A percentile compares a stretch with the other conserved stretches of the same genome.
phyloP scores from a whole-genome alignment of 108 stramenopile genomes.

The Nitzschia putrida region DNA sequence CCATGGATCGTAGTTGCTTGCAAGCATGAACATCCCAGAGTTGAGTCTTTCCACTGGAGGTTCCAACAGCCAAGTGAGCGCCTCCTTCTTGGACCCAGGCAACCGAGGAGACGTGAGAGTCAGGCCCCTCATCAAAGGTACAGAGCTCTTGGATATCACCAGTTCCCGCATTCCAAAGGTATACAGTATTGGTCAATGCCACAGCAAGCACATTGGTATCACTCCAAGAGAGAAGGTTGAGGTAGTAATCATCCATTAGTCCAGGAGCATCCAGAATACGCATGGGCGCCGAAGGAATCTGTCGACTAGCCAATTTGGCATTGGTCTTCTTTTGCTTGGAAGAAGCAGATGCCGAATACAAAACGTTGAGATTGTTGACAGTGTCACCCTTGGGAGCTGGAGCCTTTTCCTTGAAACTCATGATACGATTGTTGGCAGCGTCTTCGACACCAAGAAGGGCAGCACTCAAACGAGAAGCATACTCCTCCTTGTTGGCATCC shows the following conservation, averaged over 20 bases:
- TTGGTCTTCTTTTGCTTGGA: constrained; percentile 61
- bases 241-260: constrained; percentile 96
- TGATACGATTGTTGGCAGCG: constrained; percentile 62
- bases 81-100: constrained; percentile 91
- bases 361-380: constrained; percentile 91
- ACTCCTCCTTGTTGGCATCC: constrained; percentile 84
- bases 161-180: constrained; percentile 97
- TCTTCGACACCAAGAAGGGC: constrained; percentile 73
- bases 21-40: constrained; percentile 85
- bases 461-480: constrained; percentile 55
- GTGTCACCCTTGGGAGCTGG: constrained; percentile 95
- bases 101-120: constrained; percentile 90
- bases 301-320: constrained; percentile 77
- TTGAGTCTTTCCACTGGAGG: constrained; percentile 82
- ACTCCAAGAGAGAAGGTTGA: constrained; percentile 95
- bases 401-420: constrained; percentile 94
- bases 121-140: constrained; percentile 54
- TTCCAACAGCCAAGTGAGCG: constrained; percentile 90
- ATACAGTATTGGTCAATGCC: constrained; percentile 95
- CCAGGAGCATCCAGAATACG: constrained; percentile 97
- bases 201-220: constrained; percentile 94
- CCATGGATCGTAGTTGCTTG: constrained; percentile 93
- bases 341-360: constrained; percentile 88
- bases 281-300: constrained; percentile 93
- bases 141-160: constrained; percentile 95